Evolutionary conservation across 495 filamentous ascomycete species (phyloP).

Genomic region (Talaromyces nanjingensis): DNA sequence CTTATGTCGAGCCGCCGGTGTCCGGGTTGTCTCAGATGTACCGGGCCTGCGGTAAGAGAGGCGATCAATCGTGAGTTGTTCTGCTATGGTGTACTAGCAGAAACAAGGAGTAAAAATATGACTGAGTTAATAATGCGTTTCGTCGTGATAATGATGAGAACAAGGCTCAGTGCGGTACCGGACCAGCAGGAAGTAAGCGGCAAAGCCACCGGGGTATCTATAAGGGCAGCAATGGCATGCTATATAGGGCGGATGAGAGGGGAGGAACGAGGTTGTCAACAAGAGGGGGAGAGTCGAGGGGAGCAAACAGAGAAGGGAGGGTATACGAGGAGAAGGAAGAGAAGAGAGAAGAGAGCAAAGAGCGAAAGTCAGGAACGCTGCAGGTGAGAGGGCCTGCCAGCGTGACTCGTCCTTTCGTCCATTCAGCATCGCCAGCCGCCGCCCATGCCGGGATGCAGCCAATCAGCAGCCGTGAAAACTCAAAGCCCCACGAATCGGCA

Average conservation of each 20-base stretch:
- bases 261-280: background rate
- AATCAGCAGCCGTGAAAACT: background rate
- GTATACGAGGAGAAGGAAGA: slow-evolving; percentile 1
- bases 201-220: slow-evolving; percentile 17
- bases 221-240: background rate
- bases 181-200: slow-evolving; percentile 11
- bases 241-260: background rate
- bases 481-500: background rate
- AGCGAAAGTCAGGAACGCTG: slow-evolving; percentile 4
- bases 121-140: slow-evolving; percentile 1
- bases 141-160: background rate
- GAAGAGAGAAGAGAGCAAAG: slow-evolving; percentile 3
- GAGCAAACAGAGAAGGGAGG: background rate
- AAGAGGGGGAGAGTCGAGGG: background rate
- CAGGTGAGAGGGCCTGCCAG: background rate
- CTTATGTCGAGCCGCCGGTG: background rate
- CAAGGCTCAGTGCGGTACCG: background rate
- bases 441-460: background rate
- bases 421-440: background rate
- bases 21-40: background rate
- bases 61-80: background rate
- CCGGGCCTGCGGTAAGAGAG: slow-evolving; percentile 2
- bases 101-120: slow-evolving; percentile 19
- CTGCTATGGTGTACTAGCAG: background rate
- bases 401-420: background rate